Conservation (phyloP, 176 grass and related monocot genomes). For the Triticum dicoccoides region DNA sequence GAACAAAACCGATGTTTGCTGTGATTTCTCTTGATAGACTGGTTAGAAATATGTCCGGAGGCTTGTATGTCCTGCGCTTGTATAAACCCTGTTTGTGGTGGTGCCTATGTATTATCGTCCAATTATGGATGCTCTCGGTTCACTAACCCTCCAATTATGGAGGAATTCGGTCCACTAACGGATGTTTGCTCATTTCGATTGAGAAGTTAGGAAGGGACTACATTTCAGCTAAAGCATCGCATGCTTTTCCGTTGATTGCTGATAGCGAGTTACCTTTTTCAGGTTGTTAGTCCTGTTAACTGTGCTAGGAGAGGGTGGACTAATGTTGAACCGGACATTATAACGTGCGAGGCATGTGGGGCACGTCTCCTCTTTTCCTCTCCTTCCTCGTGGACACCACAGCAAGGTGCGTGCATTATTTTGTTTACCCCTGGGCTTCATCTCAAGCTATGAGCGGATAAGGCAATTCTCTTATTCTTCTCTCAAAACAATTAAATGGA, state of each 20-base stretch:
- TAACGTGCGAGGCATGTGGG: slow-evolving; percentile 93
- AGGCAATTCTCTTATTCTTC: background rate
- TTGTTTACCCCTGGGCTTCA: background rate
- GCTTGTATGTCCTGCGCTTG: background rate
- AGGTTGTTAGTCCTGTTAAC: slow-evolving; percentile 91
- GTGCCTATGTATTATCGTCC: background rate
- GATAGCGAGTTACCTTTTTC: slow-evolving; percentile 16
- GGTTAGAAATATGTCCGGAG: background rate
- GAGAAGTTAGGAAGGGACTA: background rate
- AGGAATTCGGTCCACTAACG: too few relatives aligned
- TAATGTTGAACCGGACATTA: slow-evolving; percentile 80
- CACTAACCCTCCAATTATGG: background rate
- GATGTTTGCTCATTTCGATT: background rate
- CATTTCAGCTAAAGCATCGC: slow-evolving; percentile 3
- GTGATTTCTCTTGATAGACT: background rate
- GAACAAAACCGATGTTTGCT: background rate
- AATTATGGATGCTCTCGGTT: background rate
- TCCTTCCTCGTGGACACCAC: slow-evolving; percentile 77
- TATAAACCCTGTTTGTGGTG: background rate
- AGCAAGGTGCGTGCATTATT: slow-evolving; percentile 65
- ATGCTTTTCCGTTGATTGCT: background rate
- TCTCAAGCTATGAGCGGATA: slow-evolving; percentile 8
- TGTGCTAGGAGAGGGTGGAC: slow-evolving; percentile 96
- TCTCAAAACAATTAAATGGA: background rate
- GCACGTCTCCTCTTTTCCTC: slow-evolving; percentile 80